These are phyloP conservation scores for Vitis rupestris DNA, from an alignment of 164 flowering plant species.

Conservation along the genomic window DNA sequence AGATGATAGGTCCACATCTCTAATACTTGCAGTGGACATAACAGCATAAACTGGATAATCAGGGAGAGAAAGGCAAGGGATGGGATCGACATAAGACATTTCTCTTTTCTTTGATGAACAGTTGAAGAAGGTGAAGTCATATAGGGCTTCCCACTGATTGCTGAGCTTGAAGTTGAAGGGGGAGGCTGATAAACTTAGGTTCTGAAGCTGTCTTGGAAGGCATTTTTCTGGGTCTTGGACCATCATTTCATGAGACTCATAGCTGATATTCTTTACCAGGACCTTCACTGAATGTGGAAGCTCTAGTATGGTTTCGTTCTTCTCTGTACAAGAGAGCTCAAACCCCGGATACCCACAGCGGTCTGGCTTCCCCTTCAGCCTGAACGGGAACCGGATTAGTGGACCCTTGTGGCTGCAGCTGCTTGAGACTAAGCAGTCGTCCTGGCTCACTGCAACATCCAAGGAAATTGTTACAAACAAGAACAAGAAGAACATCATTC, in stretches of 20 bases:
- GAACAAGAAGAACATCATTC: no score
- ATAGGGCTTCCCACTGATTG: no score
- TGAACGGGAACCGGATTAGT: slow-evolving; percentile 27
- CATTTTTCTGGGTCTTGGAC: slow-evolving; percentile 9
- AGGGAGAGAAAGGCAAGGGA: no score
- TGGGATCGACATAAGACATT: no score
- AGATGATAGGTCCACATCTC: no score
- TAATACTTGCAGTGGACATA: no score
- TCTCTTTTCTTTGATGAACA: not conserved
- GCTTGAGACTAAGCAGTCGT: no score
- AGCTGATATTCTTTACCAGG: slow-evolving; percentile 16
- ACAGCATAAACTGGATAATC: no score
- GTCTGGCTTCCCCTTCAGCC: slow-evolving; percentile 11
- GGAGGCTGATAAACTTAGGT: slow-evolving; percentile 9
- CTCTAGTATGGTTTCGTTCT: slow-evolving; percentile 13
- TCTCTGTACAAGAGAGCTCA: slow-evolving; percentile 18
- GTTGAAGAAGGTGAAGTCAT: slow-evolving; percentile 14
- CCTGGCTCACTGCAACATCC: no score
- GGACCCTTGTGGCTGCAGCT: no score
- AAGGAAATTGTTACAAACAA: no score
- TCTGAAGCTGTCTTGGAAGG: slow-evolving; percentile 8
- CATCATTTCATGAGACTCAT: slow-evolving; percentile 10
- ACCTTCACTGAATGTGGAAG: slow-evolving; percentile 16
- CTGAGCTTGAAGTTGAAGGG: slow-evolving; percentile 1
- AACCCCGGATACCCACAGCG: slow-evolving; percentile 36